phyloP scores from a whole-genome alignment of 306 rosid genomes.

The Crataegus laevigata region DNA sequence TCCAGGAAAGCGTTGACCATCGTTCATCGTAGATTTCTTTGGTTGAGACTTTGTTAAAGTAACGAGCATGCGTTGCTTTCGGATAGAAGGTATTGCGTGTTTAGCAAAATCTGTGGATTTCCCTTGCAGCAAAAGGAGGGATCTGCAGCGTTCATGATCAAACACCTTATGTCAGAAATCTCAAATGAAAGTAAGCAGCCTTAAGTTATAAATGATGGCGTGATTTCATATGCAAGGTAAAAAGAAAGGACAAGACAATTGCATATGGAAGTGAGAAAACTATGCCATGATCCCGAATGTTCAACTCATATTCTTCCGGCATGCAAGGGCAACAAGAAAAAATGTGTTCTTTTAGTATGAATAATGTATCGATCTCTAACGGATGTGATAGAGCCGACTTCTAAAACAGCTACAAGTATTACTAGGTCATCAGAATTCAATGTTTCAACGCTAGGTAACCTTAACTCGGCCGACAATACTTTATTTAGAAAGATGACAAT shows the following conservation, averaged over 20 bases:
- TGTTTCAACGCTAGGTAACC: neutral
- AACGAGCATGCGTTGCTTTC: conserved; percentile 71
- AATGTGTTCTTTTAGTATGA: neutral
- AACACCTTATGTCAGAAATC: conserved; percentile 7
- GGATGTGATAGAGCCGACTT: neutral
- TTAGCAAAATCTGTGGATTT: conserved; percentile 62
- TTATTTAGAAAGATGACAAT: neutral
- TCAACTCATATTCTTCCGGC: neutral
- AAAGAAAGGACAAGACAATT: neutral
- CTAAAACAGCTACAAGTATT: neutral
- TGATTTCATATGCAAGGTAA: neutral
- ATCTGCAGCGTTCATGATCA: conserved; percentile 32
- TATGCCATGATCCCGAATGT: neutral
- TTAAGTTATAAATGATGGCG: neutral
- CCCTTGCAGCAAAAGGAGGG: conserved; percentile 68
- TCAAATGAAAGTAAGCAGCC: neutral
- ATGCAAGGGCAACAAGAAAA: conserved; percentile 3
- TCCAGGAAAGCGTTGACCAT: conserved; percentile 42
- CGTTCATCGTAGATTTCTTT: conserved; percentile 38
- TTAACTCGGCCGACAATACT: neutral
- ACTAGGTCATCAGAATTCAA: neutral
- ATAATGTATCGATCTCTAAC: neutral
- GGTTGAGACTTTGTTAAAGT: conserved; percentile 72
- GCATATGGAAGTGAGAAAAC: neutral
- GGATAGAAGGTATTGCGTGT: conserved; percentile 73